phyloP scores from a whole-genome alignment of 2,329 filamentous ascomycete species.

The Ophiostoma sp. region DNA sequence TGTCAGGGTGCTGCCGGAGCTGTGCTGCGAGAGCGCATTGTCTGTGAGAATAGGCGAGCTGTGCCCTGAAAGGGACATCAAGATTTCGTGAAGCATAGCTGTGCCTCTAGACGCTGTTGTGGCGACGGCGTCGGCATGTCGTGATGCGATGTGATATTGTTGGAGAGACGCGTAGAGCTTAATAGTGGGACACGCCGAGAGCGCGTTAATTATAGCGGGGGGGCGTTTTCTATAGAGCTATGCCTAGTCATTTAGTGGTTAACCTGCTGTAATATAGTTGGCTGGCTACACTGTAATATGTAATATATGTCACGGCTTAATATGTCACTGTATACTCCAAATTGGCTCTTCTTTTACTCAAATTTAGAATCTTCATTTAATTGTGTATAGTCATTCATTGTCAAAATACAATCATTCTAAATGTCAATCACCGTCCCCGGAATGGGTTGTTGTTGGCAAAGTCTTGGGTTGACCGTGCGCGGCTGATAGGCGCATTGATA shows the following conservation, averaged over 20 bases:
- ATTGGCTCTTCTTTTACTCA: not conserved
- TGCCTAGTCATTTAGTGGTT: not conserved
- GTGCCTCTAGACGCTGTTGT: not conserved
- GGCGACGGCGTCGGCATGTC: slow-evolving; percentile 16
- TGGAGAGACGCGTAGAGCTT: slow-evolving; percentile 20
- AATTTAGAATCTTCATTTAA: not conserved
- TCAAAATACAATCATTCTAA: not conserved
- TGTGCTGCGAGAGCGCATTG: slow-evolving; percentile 20
- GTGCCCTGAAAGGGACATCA: slow-evolving; percentile 92
- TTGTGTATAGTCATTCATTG: not conserved
- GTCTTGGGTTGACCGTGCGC: slow-evolving; percentile 20
- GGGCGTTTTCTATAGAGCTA: not conserved
- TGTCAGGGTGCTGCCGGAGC: slow-evolving; percentile 51
- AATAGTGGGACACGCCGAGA: not conserved
- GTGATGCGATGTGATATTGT: slow-evolving; percentile 16
- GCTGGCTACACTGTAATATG: too few relatives aligned
- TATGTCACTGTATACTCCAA: not conserved
- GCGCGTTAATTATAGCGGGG: not conserved
- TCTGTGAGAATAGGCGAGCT: slow-evolving; percentile 71
- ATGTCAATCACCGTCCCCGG: slow-evolving; percentile 17
- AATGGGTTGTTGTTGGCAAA: slow-evolving; percentile 29
- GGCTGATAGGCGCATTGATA: slow-evolving; percentile 18
- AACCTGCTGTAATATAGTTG: not conserved
- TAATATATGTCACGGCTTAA: too few relatives aligned
- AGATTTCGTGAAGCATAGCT: slow-evolving; percentile 93